A percentile compares a stretch with the other conserved stretches of the same genome.
phyloP scores from a whole-genome alignment of 805 yeast species.

The Candida qinlingensis region DNA sequence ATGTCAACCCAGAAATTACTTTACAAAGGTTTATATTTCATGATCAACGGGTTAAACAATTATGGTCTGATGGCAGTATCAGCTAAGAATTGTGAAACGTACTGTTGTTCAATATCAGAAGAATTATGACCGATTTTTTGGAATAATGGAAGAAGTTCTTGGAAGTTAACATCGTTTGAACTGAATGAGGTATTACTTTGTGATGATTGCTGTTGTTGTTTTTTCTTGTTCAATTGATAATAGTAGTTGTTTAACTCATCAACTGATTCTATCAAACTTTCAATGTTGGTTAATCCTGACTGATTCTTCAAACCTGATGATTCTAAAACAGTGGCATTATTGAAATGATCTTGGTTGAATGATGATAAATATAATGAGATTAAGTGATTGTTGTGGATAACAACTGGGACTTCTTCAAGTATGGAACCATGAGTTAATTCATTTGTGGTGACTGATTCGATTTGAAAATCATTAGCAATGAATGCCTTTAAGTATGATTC shows the following conservation, averaged over 20 bases:
- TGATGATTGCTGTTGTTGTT: constrained; percentile 5
- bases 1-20: too few relatives aligned
- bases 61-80: constrained; percentile 21
- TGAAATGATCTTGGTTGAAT: constrained; percentile 16
- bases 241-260: constrained; percentile 23
- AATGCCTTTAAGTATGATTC: constrained; percentile 51
- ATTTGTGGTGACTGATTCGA: constrained; percentile 55
- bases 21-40: too few relatives aligned
- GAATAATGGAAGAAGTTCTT: constrained; percentile 27
- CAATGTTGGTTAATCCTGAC: constrained; percentile 16
- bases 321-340: constrained; percentile 16
- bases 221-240: constrained; percentile 23
- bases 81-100: constrained; percentile 19
- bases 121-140: constrained; percentile 25
- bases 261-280: constrained; percentile 21
- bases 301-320: constrained; percentile 16
- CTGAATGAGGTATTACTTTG: neutral
- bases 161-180: constrained; percentile 12
- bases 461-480: constrained; percentile 50
- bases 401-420: constrained; percentile 66
- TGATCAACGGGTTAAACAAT: neutral
- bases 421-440: constrained; percentile 60
- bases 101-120: constrained; percentile 23
- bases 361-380: constrained; percentile 49
- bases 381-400: constrained; percentile 63